phyloP scores from a whole-genome alignment of 139 green algal genomes.

The Tetratostichococcus sp. region DNA sequence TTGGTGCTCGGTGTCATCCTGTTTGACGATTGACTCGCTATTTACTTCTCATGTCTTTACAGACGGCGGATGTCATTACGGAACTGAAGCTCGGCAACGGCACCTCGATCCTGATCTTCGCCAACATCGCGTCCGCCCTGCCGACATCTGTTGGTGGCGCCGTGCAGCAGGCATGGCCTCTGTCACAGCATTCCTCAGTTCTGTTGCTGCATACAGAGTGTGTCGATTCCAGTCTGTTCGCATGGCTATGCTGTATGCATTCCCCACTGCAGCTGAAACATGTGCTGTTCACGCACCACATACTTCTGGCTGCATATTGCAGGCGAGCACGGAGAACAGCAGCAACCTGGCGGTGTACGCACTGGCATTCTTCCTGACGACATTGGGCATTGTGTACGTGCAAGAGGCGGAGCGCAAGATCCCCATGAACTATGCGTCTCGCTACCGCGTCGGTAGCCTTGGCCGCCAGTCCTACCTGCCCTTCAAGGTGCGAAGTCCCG shows the following conservation, averaged over 20 bases:
- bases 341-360: slow-evolving; percentile 70
- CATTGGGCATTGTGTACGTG: slow-evolving; percentile 96
- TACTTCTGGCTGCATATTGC: too few species aligned
- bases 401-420: slow-evolving; percentile 96
- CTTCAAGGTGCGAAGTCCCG: slow-evolving; percentile 78
- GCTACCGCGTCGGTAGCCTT: slow-evolving; percentile 68
- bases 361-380: slow-evolving; percentile 84
- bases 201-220: too few species aligned
- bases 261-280: too few species aligned
- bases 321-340: slow-evolving; percentile 24
- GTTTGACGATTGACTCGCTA: too few species aligned
- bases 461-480: slow-evolving; percentile 87
- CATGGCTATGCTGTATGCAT: too few species aligned
- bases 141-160: slow-evolving; percentile 72
- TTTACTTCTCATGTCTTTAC: not conserved
- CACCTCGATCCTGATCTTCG: slow-evolving; percentile 97
- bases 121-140: slow-evolving; percentile 91
- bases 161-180: slow-evolving; percentile 35
- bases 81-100: slow-evolving; percentile 98
- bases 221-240: too few species aligned
- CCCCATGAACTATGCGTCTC: slow-evolving; percentile 92
- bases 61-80: slow-evolving; percentile 79
- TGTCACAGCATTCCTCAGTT: too few species aligned
- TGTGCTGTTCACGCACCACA: too few species aligned
- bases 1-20: too few species aligned